A percentile compares a stretch with the other conserved stretches of the same genome.
Conservation (phyloP, 306 rosid species). For the Gillenia trifoliata region DNA sequence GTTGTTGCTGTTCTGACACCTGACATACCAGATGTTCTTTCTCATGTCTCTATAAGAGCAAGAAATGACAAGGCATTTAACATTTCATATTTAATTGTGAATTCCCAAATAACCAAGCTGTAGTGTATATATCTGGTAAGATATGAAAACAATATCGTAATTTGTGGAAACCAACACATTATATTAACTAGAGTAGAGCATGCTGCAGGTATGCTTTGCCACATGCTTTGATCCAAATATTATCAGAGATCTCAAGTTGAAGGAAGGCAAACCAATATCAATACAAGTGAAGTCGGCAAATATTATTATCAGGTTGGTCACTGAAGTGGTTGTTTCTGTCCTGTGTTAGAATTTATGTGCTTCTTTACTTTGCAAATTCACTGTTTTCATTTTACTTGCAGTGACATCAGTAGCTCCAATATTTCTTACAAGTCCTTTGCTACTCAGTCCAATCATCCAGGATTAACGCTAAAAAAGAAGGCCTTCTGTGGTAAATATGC, state of each 20-base stretch:
- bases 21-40: conserved; percentile 33
- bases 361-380: neutral
- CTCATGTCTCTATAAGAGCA: conserved; percentile 37
- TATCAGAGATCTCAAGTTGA: conserved; percentile 22
- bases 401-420: conserved; percentile 15
- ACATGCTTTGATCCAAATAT: conserved; percentile 32
- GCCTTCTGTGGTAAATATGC: conserved; percentile 26
- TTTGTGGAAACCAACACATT: neutral
- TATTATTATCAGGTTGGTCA: conserved; percentile 26
- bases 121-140: neutral
- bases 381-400: conserved; percentile 4
- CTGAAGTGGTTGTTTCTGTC: neutral
- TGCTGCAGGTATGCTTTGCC: conserved; percentile 37
- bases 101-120: neutral
- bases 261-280: conserved; percentile 31
- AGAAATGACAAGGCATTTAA: conserved; percentile 30
- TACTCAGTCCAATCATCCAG: conserved; percentile 15
- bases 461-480: conserved; percentile 23
- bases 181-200: neutral
- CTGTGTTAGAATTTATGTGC: neutral
- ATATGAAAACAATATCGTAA: neutral
- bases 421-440: conserved; percentile 9
- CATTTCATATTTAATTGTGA: neutral
- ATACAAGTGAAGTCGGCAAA: conserved; percentile 20
- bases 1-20: conserved; percentile 35